Evolutionary conservation across 75 land plant genomes (phyloP), one percentile per base, ranked within the genome.

Genomic region (Selaginella moellendorffii): DNA sequence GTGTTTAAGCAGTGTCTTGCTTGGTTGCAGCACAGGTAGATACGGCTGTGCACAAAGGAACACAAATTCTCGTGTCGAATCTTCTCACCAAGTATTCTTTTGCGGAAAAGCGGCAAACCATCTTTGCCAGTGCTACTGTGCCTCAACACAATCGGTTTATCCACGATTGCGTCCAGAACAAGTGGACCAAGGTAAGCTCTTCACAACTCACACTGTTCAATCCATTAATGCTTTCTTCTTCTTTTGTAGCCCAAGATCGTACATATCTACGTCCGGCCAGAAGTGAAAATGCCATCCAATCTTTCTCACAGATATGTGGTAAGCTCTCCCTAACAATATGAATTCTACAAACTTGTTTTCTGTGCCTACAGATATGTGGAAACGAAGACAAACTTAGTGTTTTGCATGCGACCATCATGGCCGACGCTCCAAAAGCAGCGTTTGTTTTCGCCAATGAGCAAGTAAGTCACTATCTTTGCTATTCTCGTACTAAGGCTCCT

Each of bases 181-280:
- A 93, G 65, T 93, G 98, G 98, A 79, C 86, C 53, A 93, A 89
- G 89, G 97, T 92, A 28, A 2, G 8, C n/a, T n/a, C n/a, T n/a
- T n/a, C n/a, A n/a, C n/a, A n/a, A n/a, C n/a, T n/a, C n/a, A n/a
- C n/a, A n/a, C n/a, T n/a, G n/a, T n/a, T n/a, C n/a, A n/a, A n/a
- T 56, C 59, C 59, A 19, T n/a, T 19, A 18, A 21, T 56, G 59
- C 21, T 2, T 19, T 2, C 59, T 2, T 56, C 54, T 52, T 74
- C n/a, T 18, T 63, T 0, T 29, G 66, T 85, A 92, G 98, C 80
- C 52, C 58, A 76, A 88, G 69, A 82, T 79, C 46, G 81, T 77
- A 56, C 90, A 93, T 67, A 71, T 89, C 30, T 83, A 89, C 74
- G 80, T 83, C 14, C 80, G 73, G 65, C 81, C 83, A 5, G 70